Percentiles rank a stretch among this genome's conserved stretches.
Evolutionary conservation across 75 land plant species (phyloP).

Genomic region (Ceratopteris richardii): DNA sequence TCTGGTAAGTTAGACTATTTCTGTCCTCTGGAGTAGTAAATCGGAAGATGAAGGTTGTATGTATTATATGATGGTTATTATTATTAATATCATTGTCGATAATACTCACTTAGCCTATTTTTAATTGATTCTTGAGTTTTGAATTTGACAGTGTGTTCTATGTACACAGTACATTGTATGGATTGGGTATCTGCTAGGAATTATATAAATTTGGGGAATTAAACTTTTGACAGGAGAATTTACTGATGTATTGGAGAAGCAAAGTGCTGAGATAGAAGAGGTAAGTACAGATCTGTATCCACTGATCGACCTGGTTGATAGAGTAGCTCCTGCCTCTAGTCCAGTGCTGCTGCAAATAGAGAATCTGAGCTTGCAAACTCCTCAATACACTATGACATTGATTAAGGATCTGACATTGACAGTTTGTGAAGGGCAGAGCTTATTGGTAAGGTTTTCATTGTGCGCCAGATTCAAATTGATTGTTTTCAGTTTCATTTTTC

Average conservation of each 20-base stretch:
- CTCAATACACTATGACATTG: constrained; percentile 49
- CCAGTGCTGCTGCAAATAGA: constrained; percentile 47
- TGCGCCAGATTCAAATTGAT: background rate
- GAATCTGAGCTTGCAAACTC: constrained; percentile 67
- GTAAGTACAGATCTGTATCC: background rate
- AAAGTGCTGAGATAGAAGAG: background rate
- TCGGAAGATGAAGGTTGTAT: too few species aligned
- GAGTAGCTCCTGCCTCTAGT: background rate
- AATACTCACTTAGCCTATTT: too few species aligned
- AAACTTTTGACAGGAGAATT: constrained; percentile 95
- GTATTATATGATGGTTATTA: too few species aligned
- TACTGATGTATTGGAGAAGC: constrained; percentile 74
- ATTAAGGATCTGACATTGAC: constrained; percentile 58
- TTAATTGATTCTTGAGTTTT: too few species aligned
- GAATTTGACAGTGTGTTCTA: too few species aligned
- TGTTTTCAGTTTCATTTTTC: background rate
- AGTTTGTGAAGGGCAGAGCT: constrained; percentile 45
- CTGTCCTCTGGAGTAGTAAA: too few species aligned
- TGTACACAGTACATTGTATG: too few species aligned
- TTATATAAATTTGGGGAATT: too few species aligned
- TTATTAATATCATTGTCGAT: too few species aligned
- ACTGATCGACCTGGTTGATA: background rate
- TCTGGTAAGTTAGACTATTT: too few species aligned
- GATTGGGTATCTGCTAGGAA: too few species aligned
- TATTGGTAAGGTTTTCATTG: constrained; percentile 48